Evolutionary conservation across 352 stramenopile species (phyloP).

Genomic region (Aphanomyces astaci): DNA sequence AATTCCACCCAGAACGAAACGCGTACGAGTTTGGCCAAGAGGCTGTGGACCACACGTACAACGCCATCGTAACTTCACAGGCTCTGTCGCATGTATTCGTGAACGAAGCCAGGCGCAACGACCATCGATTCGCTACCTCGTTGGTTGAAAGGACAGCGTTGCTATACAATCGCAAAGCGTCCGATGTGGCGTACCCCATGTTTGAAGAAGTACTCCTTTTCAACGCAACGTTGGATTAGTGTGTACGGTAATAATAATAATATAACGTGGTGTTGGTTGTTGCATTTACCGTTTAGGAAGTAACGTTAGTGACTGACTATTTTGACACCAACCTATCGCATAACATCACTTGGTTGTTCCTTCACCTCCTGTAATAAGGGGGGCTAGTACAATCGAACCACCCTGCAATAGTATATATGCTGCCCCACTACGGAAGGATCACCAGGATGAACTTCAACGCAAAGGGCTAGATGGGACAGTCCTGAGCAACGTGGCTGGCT

Average conservation of each 20-base stretch:
- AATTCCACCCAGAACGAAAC: conserved; percentile 92
- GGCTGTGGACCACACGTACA: conserved; percentile 66
- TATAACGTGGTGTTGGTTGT: no score
- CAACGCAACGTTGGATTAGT: not conserved
- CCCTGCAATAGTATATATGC: no score
- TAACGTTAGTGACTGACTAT: no score
- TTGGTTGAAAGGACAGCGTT: conserved; percentile 36
- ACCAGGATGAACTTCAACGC: no score
- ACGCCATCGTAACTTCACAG: conserved; percentile 41
- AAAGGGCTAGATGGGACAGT: no score
- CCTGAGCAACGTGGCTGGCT: no score
- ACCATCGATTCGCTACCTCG: conserved; percentile 46
- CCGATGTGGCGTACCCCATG: conserved; percentile 42
- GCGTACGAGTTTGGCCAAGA: conserved; percentile 78
- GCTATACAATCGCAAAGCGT: conserved; percentile 64
- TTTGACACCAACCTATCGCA: no score
- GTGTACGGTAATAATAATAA: not conserved
- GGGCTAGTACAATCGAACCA: no score
- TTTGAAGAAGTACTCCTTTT: conserved; percentile 69
- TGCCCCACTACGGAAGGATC: no score
- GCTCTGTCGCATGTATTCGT: conserved; percentile 71
- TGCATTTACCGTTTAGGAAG: no score
- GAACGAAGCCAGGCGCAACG: conserved; percentile 58
- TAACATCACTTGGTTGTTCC: no score
- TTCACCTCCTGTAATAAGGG: no score